Percentiles rank a stretch among this genome's conserved stretches.
These are phyloP conservation scores for Aethionema arabicum DNA, from an alignment of 345 rosid genomes.

Conservation along the genomic window DNA sequence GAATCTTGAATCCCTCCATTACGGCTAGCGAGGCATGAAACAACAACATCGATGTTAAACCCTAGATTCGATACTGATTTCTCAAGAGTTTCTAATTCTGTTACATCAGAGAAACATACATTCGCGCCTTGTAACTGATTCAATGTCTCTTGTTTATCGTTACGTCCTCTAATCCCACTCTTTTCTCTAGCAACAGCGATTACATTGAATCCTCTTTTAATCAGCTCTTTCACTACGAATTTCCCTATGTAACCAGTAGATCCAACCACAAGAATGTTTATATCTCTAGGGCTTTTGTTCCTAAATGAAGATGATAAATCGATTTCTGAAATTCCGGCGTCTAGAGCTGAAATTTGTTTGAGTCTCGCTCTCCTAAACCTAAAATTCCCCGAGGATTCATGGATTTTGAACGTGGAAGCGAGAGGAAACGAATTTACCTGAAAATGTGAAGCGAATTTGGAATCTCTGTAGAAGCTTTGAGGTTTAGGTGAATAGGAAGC, in stretches of 20 bases:
- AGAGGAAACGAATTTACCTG: constrained; percentile 54
- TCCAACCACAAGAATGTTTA: constrained; percentile 78
- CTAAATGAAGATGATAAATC: constrained; percentile 50
- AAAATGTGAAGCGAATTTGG: constrained; percentile 46
- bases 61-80: constrained; percentile 50
- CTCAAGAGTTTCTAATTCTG: constrained; percentile 51
- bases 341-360: constrained; percentile 45
- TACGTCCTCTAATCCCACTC: constrained; percentile 73
- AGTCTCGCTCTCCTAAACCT: constrained; percentile 36
- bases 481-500: constrained; percentile 37
- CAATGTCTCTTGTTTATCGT: constrained; percentile 62
- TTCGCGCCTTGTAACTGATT: constrained; percentile 59
- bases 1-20: constrained; percentile 87
- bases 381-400: constrained; percentile 27
- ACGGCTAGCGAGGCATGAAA: constrained; percentile 93
- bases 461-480: constrained; percentile 38
- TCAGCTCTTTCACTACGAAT: constrained; percentile 76
- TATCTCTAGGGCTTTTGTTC: constrained; percentile 54
- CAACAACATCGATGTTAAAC: constrained; percentile 65
- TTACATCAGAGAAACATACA: constrained; percentile 87
- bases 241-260: constrained; percentile 95
- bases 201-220: constrained; percentile 79
- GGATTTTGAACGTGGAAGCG: constrained; percentile 27
- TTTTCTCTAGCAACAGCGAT: constrained; percentile 78
- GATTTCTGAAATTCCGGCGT: constrained; percentile 36